These are phyloP conservation scores for Fusarium graminum DNA, from an alignment of 2,329 filamentous ascomycete species.

Conservation along the genomic window DNA sequence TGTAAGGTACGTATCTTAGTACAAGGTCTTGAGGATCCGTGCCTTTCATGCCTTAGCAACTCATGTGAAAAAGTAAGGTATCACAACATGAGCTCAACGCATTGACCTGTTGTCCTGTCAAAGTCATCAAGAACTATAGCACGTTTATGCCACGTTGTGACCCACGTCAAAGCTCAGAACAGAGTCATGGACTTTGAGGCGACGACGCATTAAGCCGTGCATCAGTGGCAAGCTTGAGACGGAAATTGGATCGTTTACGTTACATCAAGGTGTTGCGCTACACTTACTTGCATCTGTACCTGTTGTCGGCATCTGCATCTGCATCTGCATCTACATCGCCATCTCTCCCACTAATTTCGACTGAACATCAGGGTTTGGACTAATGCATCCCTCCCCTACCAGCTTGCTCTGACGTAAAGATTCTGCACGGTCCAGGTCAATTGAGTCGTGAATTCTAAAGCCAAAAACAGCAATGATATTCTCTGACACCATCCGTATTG, in stretches of 20 bases:
- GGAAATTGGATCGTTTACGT: slow-evolving; percentile 24
- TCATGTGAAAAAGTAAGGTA: no score
- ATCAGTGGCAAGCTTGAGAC: slow-evolving; percentile 10
- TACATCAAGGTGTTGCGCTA: slow-evolving; percentile 28
- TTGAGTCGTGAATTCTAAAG: slow-evolving; percentile 22
- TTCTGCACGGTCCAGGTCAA: slow-evolving; percentile 23
- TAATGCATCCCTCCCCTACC: slow-evolving; percentile 26
- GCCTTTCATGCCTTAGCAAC: no score
- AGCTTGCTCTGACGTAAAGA: slow-evolving; percentile 36
- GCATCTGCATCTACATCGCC: not conserved
- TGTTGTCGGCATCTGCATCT: not conserved
- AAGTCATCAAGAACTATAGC: slow-evolving; percentile 4
- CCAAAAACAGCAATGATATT: slow-evolving; percentile 22
- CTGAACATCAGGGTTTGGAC: slow-evolving; percentile 38
- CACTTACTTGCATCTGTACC: not conserved
- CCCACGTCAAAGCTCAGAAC: slow-evolving; percentile 18
- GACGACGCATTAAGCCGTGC: slow-evolving; percentile 24
- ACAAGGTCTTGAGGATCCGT: no score
- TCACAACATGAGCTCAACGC: no score
- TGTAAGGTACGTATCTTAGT: no score
- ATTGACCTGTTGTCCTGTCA: not conserved
- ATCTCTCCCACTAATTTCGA: slow-evolving; percentile 27
- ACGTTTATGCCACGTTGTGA: slow-evolving; percentile 39
- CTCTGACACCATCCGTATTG: not conserved
- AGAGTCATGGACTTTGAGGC: slow-evolving; percentile 22